Evolutionary conservation across 306 rosid genomes (phyloP), one percentile per base, ranked within the genome.

Genomic region (Abrus pulchellus): DNA sequence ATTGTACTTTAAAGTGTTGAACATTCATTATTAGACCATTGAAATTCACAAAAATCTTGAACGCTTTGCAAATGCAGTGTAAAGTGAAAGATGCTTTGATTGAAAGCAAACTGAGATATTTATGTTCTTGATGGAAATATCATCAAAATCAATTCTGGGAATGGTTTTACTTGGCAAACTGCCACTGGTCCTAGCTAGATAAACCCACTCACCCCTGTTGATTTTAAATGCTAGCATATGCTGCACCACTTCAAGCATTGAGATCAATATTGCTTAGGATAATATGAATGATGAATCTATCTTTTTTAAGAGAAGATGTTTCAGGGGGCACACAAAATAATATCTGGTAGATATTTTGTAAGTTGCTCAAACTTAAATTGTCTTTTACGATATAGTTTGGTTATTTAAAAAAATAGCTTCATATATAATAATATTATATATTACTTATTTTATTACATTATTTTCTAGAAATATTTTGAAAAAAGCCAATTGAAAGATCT

Each of bases 31-130:
- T 30, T 67, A 54, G 0, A 28, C 13, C 38, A 53, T 83, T 72
- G 41, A 62, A 44, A 20, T 57, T 49, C 32, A 68, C 32, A 45
- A 43, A 62, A 32, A 49, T 34, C 29, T 49, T 34, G 1, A 14
- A 28, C 49, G 60, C 44, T 20, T 49, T 76, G 29, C 11, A 40
- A 29, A 7, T 49, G 57, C 7, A 60, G 77, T 8, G 40, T n/a
- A 43, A 33, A 76, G 74, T 14, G 77, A 75, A 82, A 75, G 73
- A 68, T 45, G 54, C 76, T 77, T 72, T 64, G 12, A 47, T 56
- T 55, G 64, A 55, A 77, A 77, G 76, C 64, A 77, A 77, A 68
- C 3, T 1, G 11, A 77, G 66, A 83, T 78, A 73, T 78, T 78
- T 83, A 50, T 49, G 81, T 80, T 74, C 67, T 20, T 36, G 4